Base-by-base conservation (phyloP, 2,329 filamentous ascomycete genomes). In the Hortaea sp. region DNA sequence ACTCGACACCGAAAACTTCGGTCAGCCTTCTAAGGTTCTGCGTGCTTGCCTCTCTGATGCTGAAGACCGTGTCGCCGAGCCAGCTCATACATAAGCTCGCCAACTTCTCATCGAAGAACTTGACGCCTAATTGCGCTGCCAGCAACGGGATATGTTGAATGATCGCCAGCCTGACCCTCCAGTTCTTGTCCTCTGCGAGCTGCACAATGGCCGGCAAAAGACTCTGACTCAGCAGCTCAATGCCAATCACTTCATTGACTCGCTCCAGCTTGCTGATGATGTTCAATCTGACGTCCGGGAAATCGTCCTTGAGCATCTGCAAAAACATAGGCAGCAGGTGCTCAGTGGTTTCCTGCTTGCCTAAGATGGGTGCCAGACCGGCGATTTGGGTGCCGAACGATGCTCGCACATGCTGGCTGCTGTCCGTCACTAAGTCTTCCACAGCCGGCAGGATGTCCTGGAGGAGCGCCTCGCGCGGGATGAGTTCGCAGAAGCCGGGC, bases 231-330 rank as follows among this genome's bases (percentile, higher is more conserved):
- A 98, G 82, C 12, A 94, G 79, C 51, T 98, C 92, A 67, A 98
- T 98, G 52, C 92, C 92, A 64, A 98, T 98, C 50, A 98, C 92
- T 70, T 95, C 87, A 71, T 98, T 98, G 54, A 98, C 92, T 53
- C 94, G 79, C 72, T 98, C 94, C 46, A 98, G 81, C 71, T 98
- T 98, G n/a, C 92, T 97, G 63, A 98, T 98, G 66, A 98, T 98
- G 71, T 98, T 94, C 49, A 98, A 81, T 52, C 92, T 85, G 43
- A 98, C 92, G 65, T 98, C 92, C 20, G 92, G 92, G 68, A 95
- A 97, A 64, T 98, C 92, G 61, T 98, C 92, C 77, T 97, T 98
- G 60, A 98, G 82, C 92, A 98, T 98, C 67, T 94, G 87, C 45
- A 98, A 77, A 69, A 98, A 97, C 90, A 98, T 98, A 45, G 92